Evolutionary conservation across 352 stramenopile genomes (phyloP).

Genomic region (Phytophthora meadii): DNA sequence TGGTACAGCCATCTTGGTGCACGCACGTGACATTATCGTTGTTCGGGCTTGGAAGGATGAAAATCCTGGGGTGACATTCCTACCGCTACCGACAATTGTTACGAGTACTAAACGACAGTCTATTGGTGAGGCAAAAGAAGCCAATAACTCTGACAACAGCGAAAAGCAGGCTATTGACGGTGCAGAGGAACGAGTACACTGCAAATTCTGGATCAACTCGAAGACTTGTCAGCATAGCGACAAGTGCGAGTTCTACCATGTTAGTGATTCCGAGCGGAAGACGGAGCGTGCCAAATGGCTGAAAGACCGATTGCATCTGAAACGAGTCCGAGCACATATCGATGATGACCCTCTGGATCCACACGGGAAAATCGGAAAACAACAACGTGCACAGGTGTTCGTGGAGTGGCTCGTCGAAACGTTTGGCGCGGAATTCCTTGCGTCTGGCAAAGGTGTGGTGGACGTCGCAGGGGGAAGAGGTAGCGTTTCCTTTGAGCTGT

Average conservation of each 20-base stretch:
- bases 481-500: slow-evolving; percentile 86
- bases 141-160: neutral
- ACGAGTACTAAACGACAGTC: slow-evolving; percentile 19
- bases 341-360: slow-evolving; percentile 71
- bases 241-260: slow-evolving; percentile 73
- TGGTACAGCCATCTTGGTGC: slow-evolving; percentile 42
- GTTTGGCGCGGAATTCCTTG: slow-evolving; percentile 62
- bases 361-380: slow-evolving; percentile 76
- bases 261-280: slow-evolving; percentile 54
- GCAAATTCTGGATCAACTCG: slow-evolving; percentile 90
- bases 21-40: slow-evolving; percentile 48
- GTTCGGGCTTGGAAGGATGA: slow-evolving; percentile 62
- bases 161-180: neutral
- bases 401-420: slow-evolving; percentile 78
- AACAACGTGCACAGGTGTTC: slow-evolving; percentile 75
- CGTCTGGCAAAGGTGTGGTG: slow-evolving; percentile 64
- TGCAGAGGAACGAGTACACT: slow-evolving; percentile 41
- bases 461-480: slow-evolving; percentile 86
- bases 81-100: slow-evolving; percentile 57
- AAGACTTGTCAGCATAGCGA: slow-evolving; percentile 71
- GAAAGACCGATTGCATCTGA: slow-evolving; percentile 62
- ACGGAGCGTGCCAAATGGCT: slow-evolving; percentile 65
- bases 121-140: slow-evolving; percentile 1
- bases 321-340: slow-evolving; percentile 60
- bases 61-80: slow-evolving; percentile 63